Base-by-base conservation (phyloP, 169 alveolate species). In the Perkinsus olseni region DNA sequence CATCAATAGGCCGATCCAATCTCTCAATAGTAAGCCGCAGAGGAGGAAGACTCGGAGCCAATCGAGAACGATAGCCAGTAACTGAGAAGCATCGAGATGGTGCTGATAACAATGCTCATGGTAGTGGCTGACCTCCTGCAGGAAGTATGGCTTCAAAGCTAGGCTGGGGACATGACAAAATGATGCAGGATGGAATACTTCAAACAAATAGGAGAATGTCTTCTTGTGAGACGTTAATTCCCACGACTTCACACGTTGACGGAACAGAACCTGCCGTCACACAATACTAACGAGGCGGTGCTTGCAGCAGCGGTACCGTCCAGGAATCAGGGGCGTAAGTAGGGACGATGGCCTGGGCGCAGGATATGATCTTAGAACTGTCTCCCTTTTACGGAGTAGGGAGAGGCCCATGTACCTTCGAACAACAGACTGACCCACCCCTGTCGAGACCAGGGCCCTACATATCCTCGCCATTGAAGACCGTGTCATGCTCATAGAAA, bases 101-200 rank as follows among this genome's bases (percentile, higher is more conserved):
- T 28, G 31, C 31, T 3, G 82, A 62, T 13, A 24, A 28, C 31
- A 28, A 28, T 62, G 50, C n/a, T n/a, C n/a, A n/a, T n/a, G n/a
- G n/a, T n/a, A n/a, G 17, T 62, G 82, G 17, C 28, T 6, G 28
- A 62, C 82, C 82, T 62, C 82, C 82, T 62, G 82, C 34, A 62
- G 13, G 82, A 62, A 62, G 34, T 62, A 62, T 4, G 82, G 82
- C 82, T 62, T 62, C 82, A 62, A 62, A 3, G 82, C 82, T 62
- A 62, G 34, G 17, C 82, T 62, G 17, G 82, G 36, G 34, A 62
- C 82, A 62, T 62, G 82, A 24, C 82, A 62, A 24, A 62, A 62
- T 62, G 82, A 62, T 62, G 82, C 82, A 62, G 82, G 82, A 62
- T 62, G 82, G 82, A 62, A 62, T 62, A 62, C 82, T 62, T 62